A percentile compares a stretch with the other conserved stretches of the same genome.
Evolutionary conservation across 2,329 filamentous ascomycete genomes (phyloP).

Genomic region (Nigrospora sphaerica): DNA sequence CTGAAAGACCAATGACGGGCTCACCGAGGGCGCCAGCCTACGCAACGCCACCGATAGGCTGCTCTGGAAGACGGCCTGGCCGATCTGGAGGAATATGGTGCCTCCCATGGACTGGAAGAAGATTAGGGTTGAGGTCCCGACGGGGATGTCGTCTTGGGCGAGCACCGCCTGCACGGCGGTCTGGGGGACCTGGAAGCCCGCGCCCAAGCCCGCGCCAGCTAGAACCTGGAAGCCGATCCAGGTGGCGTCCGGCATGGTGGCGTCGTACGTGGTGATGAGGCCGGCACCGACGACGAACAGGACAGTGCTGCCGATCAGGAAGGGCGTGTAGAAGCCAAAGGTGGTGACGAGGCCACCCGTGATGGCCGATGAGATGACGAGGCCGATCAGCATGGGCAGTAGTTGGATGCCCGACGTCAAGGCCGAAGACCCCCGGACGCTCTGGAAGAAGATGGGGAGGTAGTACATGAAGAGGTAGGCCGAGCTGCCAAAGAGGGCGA

Average conservation of each 20-base stretch:
- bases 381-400: conserved; percentile 41
- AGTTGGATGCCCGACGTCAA: conserved; percentile 47
- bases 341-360: conserved; percentile 26
- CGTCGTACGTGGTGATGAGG: conserved; percentile 39
- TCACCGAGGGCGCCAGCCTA: not conserved
- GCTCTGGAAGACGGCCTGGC: conserved; percentile 62
- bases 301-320: conserved; percentile 27
- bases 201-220: conserved; percentile 45
- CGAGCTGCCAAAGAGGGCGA: conserved; percentile 6
- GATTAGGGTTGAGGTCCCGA: conserved; percentile 42
- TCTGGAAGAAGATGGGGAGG: conserved; percentile 14
- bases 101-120: conserved; percentile 63
- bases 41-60: conserved; percentile 27
- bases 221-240: conserved; percentile 56
- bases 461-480: conserved; percentile 11
- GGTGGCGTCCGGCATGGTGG: conserved; percentile 22
- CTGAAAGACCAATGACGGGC: not conserved
- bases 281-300: conserved; percentile 38
- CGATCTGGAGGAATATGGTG: conserved; percentile 57
- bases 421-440: conserved; percentile 16
- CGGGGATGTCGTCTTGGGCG: conserved; percentile 37
- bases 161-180: conserved; percentile 46
- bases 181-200: conserved; percentile 38
- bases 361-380: conserved; percentile 36
- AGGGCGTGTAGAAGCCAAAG: conserved; percentile 33